phyloP scores from a whole-genome alignment of 208 protist species.

The Trypanosomatidae sp. region DNA sequence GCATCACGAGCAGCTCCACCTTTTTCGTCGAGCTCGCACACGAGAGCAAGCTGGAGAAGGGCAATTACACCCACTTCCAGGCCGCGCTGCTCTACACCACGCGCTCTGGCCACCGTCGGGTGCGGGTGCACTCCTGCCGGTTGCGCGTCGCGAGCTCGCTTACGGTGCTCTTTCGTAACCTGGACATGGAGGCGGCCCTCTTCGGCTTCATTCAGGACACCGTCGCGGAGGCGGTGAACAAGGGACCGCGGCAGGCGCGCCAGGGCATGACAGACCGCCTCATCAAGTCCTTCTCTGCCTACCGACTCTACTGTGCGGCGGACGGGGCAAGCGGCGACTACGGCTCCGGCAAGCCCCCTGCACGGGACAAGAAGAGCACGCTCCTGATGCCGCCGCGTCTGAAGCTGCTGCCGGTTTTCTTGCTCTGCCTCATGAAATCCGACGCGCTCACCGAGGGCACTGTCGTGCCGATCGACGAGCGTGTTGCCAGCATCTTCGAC shows the following conservation, averaged over 20 bases:
- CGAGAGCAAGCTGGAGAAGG: constrained; percentile 73
- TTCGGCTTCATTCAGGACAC: constrained; percentile 61
- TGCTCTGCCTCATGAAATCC: constrained; percentile 81
- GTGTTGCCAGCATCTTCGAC: constrained; percentile 72
- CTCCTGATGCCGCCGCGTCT: constrained; percentile 93
- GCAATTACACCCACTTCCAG: constrained; percentile 85
- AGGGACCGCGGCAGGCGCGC: constrained; percentile 66
- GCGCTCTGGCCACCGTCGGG: constrained; percentile 74
- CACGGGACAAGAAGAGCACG: constrained; percentile 38
- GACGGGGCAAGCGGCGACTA: constrained; percentile 20
- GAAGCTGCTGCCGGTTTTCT: constrained; percentile 92
- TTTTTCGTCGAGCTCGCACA: constrained; percentile 92
- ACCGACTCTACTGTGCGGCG: constrained; percentile 72
- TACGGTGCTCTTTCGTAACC: constrained; percentile 65
- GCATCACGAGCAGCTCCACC: constrained; percentile 64
- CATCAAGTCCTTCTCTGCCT: constrained; percentile 73
- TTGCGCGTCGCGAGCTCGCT: constrained; percentile 55
- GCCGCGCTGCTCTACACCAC: constrained; percentile 94
- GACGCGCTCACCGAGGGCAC: constrained; percentile 79
- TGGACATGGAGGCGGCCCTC: constrained; percentile 85
- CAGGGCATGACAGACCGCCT: constrained; percentile 49
- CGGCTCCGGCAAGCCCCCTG: constrained; percentile 10
- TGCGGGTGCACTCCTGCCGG: constrained; percentile 87
- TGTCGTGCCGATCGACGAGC: constrained; percentile 76
- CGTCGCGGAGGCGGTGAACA: constrained; percentile 68